A percentile compares a stretch with the other conserved stretches of the same genome.
phyloP scores from a whole-genome alignment of 768 basidiomycete genomes.

The Pleurotus eryngii region DNA sequence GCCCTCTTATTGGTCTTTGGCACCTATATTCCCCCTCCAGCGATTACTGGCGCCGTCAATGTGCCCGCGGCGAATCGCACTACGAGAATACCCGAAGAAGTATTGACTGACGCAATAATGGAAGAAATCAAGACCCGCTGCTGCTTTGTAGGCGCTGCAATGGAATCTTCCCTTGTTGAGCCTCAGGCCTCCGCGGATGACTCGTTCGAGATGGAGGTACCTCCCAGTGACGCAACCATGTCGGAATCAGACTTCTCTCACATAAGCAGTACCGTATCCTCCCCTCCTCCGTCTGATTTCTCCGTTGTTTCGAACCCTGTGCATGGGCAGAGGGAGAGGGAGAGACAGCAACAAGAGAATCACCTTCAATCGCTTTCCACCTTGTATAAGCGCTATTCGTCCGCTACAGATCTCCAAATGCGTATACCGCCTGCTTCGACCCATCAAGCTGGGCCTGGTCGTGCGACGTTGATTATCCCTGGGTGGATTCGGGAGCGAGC shows the following conservation, averaged over 20 bases:
- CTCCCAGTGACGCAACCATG: constrained; percentile 53
- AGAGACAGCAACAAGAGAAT: constrained; percentile 37
- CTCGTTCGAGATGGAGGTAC: constrained; percentile 36
- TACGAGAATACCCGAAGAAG: constrained; percentile 69
- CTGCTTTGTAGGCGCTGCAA: constrained; percentile 76
- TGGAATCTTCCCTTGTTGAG: constrained; percentile 37
- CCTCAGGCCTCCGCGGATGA: constrained; percentile 31
- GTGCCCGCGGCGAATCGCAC: constrained; percentile 61
- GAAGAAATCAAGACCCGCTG: constrained; percentile 90
- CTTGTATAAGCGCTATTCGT: constrained; percentile 74
- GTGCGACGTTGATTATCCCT: constrained; percentile 79
- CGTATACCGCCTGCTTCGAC: constrained; percentile 62
- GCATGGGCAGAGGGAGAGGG: constrained; percentile 27
- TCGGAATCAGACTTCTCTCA: constrained; percentile 71
- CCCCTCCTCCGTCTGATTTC: constrained; percentile 53
- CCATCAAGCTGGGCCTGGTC: constrained; percentile 69
- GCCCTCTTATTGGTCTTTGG: constrained; percentile 81
- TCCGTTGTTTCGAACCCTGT: constrained; percentile 49
- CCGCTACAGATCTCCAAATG: constrained; percentile 70
- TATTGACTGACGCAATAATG: constrained; percentile 76
- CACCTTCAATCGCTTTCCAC: constrained; percentile 64
- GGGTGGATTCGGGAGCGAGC: constrained; percentile 95
- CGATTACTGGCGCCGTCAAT: constrained; percentile 61
- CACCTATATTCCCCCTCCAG: constrained; percentile 77
- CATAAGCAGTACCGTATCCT: constrained; percentile 36